phyloP scores from a whole-genome alignment of 495 filamentous ascomycete species.

The Xylaria longipes region DNA sequence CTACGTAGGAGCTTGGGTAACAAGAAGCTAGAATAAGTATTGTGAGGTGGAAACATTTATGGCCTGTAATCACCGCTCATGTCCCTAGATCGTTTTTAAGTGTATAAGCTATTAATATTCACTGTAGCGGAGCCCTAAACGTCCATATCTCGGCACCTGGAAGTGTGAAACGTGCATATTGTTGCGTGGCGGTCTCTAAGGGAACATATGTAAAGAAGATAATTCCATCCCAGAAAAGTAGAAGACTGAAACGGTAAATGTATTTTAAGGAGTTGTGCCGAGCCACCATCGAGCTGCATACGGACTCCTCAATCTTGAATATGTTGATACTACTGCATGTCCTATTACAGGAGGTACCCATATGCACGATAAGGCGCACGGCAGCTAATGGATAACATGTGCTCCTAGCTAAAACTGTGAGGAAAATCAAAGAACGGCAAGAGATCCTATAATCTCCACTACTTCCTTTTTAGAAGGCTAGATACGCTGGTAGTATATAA shows the following conservation, averaged over 20 bases:
- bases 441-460: background rate
- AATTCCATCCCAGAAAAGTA: background rate
- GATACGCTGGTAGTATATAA: background rate
- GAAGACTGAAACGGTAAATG: background rate
- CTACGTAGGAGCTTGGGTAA: background rate
- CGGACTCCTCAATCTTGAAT: background rate
- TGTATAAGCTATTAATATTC: too few relatives aligned
- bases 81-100: background rate
- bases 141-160: too few relatives aligned
- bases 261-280: background rate
- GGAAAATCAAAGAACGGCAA: background rate
- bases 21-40: background rate
- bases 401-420: background rate
- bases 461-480: background rate
- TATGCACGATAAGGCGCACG: background rate
- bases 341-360: background rate
- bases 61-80: background rate
- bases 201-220: too few relatives aligned
- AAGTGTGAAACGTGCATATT: too few relatives aligned
- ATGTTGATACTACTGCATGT: background rate
- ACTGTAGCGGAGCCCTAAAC: too few relatives aligned
- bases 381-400: background rate
- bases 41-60: background rate
- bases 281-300: background rate
- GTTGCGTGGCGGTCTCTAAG: too few relatives aligned